A percentile compares a stretch with the other conserved stretches of the same genome.
These are phyloP conservation scores for Candolleomyces eurysporus DNA, from an alignment of 768 basidiomycete genomes.

Conservation along the genomic window DNA sequence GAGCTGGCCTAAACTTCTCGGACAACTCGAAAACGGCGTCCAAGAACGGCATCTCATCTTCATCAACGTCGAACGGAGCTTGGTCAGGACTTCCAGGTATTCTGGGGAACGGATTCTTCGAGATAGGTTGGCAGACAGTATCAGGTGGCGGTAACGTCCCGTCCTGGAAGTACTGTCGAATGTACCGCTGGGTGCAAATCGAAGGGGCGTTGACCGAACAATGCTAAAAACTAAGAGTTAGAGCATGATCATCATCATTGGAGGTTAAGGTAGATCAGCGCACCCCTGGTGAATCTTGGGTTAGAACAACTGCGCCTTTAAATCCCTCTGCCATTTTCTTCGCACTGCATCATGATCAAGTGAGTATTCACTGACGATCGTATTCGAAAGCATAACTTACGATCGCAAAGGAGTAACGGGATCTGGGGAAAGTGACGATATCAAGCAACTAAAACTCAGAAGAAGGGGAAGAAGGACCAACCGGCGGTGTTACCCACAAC, in stretches of 20 bases:
- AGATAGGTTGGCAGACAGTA: slow-evolving; percentile 36
- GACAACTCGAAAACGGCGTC: background rate
- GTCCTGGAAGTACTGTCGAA: slow-evolving; percentile 38
- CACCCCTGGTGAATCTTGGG: slow-evolving; percentile 42
- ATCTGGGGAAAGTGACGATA: slow-evolving; percentile 16
- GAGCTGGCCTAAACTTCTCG: background rate
- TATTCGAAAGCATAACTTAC: slow-evolving; percentile 14
- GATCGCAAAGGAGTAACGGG: slow-evolving; percentile 28
- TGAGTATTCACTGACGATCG: background rate
- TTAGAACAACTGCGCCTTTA: slow-evolving; percentile 36
- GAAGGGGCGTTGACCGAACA: slow-evolving; percentile 31
- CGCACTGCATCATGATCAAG: slow-evolving; percentile 24
- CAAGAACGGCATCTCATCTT: background rate
- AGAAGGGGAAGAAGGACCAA: slow-evolving; percentile 9
- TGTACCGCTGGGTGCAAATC: slow-evolving; percentile 28
- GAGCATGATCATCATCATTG: background rate
- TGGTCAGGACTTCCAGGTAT: background rate
- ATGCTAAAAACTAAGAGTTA: slow-evolving; percentile 22
- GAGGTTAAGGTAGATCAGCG: slow-evolving; percentile 5
- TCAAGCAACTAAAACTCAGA: background rate
- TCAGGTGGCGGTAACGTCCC: slow-evolving; percentile 39
- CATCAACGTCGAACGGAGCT: background rate
- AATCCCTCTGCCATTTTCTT: slow-evolving; percentile 37
- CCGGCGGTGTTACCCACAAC: slow-evolving; percentile 41
- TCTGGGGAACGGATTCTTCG: background rate